Evolutionary conservation across 176 grass and related monocot species (phyloP), one percentile per base, ranked within the genome.

Genomic region (Chrysopogon serrulatus): DNA sequence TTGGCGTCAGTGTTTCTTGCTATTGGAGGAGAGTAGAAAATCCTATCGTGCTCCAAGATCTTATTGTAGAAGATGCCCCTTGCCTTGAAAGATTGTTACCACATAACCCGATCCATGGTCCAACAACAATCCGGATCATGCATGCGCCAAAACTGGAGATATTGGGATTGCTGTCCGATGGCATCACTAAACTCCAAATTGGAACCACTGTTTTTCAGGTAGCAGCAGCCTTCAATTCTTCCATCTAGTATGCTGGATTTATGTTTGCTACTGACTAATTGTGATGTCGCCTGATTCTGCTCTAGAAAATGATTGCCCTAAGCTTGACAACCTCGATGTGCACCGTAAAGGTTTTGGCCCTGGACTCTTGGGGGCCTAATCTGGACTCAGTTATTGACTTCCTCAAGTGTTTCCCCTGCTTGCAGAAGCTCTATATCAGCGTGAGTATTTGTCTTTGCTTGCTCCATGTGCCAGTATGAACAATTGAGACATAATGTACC

Each of bases 341-440:
- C 17, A 84, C 44, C 13, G 32, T 84, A 33, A 76, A 77, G 45
- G 7, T 84, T 49, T 77, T 84, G 61, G 73, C 19, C 39, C 18
- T 76, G 7, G 3, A 41, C 4, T 41, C 82, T 2, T 10, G 1
- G 1, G 71, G 82, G 3, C 82, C 71, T 8, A 66, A 84, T 84
- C 71, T 84, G 32, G 71, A 75, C 3, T 2, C 43, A 2, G 4
- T 76, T 65, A 4, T 32, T 8, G 28, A 17, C 14, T 33, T 54
- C 35, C 61, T 57, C 16, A 26, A 65, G 6, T 19, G 63, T 2
- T 83, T 83, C 26, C 70, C 81, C 30, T 83, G 63, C 27, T 14
- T 68, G 2, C 61, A 84, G 63, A 68, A 57, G 8, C 8, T 84
- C 1, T 77, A 84, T 49, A 42, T 84, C 35, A 4, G 2, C 7